phyloP scores from a whole-genome alignment of 148 eudicot species.

The Rhododendron simsii region DNA sequence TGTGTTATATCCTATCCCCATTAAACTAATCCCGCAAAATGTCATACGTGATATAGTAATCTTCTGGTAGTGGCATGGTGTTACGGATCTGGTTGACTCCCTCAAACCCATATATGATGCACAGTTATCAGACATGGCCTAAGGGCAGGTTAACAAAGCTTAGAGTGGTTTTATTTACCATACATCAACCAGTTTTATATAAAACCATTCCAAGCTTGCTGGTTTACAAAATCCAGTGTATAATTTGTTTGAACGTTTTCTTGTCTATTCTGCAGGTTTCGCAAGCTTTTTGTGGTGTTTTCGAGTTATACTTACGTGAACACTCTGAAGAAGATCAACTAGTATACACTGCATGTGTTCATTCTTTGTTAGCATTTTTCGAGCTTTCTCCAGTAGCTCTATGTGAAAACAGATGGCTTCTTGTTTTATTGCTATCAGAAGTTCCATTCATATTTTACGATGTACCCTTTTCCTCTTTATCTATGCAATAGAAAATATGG shows the following conservation, averaged over 20 bases:
- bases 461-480: neutral
- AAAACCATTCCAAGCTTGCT: neutral
- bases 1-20: neutral
- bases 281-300: constrained; percentile 70
- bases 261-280: constrained; percentile 48
- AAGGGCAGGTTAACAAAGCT: neutral
- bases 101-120: neutral
- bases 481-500: neutral
- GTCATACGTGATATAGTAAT: neutral
- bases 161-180: neutral
- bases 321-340: constrained; percentile 53
- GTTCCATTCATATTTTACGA: neutral
- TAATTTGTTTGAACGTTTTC: neutral
- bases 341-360: neutral
- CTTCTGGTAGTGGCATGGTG: neutral
- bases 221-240: neutral
- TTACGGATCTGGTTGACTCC: neutral
- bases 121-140: neutral
- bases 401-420: neutral
- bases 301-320: constrained; percentile 84
- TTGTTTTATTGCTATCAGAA: neutral
- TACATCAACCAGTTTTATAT: neutral
- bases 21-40: neutral
- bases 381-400: neutral
- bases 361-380: neutral